Conservation (phyloP, 2,329 filamentous ascomycete genomes). For the Arachnopeziza araneosa region DNA sequence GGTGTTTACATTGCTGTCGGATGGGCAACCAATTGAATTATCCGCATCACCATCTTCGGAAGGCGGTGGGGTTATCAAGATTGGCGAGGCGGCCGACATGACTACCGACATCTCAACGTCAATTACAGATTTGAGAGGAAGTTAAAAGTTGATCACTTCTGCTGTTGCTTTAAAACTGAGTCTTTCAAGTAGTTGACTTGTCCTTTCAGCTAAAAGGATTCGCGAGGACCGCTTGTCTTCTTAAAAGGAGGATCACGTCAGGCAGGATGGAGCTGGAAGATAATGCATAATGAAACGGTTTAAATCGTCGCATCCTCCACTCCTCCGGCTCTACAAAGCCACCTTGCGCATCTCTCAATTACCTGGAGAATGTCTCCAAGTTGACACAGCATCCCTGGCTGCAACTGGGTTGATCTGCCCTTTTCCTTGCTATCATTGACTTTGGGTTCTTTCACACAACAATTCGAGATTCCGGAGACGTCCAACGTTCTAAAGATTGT, state of each 20-base stretch:
- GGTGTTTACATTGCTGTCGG: constrained; percentile 2
- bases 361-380: neutral
- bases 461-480: neutral
- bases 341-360: neutral
- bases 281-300: neutral
- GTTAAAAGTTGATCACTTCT: neutral
- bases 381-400: neutral
- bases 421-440: neutral
- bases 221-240: neutral
- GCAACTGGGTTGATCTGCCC: neutral
- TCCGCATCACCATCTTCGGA: constrained; percentile 3
- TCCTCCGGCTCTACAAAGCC: neutral
- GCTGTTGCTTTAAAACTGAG: neutral
- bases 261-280: neutral
- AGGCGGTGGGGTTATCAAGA: constrained; percentile 3
- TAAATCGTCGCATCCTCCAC: neutral
- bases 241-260: neutral
- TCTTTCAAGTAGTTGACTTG: neutral
- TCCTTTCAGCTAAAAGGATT: neutral
- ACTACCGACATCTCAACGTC: neutral
- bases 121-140: neutral
- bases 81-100: neutral
- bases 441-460: neutral
- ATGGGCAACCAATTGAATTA: constrained; percentile 8
- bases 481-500: neutral